Conservation (phyloP, 768 basidiomycete genomes). For the Suillus bovinus region DNA sequence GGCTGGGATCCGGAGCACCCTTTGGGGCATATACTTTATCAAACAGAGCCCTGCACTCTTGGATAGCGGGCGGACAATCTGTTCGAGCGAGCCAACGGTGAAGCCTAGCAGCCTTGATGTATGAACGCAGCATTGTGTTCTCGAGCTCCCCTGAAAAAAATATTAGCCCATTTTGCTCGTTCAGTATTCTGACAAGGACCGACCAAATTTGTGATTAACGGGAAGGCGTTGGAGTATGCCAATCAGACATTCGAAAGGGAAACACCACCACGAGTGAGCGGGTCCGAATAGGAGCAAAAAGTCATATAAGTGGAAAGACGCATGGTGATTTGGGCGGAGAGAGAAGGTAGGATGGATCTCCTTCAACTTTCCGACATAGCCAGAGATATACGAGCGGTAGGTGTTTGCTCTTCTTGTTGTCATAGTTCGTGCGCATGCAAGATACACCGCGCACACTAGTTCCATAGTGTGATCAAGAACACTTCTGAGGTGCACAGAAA, state of each 20-base stretch:
- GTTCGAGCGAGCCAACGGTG: constrained; percentile 8
- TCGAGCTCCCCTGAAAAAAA: constrained; percentile 11
- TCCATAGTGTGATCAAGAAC: constrained; percentile 32
- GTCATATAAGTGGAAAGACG: constrained; percentile 31
- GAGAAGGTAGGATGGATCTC: constrained; percentile 20
- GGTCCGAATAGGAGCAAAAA: constrained; percentile 38
- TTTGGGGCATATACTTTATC: background rate
- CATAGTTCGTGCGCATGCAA: constrained; percentile 20
- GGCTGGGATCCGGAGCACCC: rapidly evolving
- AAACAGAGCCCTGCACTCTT: constrained; percentile 11
- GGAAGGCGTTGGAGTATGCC: constrained; percentile 35
- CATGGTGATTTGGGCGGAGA: constrained; percentile 30
- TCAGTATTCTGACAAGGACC: constrained; percentile 9
- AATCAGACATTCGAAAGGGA: constrained; percentile 39
- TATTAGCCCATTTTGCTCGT: background rate
- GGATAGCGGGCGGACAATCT: constrained; percentile 11
- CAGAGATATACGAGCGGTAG: constrained; percentile 19
- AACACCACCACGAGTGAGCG: constrained; percentile 40
- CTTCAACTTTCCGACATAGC: constrained; percentile 21
- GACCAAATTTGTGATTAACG: constrained; percentile 34
- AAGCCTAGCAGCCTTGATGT: too few relatives aligned
- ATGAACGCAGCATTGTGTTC: constrained; percentile 16
- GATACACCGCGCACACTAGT: constrained; percentile 23
- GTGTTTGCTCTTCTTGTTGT: constrained; percentile 1
- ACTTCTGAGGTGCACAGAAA: background rate